Base-by-base conservation (phyloP, 2,329 filamentous ascomycete species). In the Sporothrix brunneoviolacea region DNA sequence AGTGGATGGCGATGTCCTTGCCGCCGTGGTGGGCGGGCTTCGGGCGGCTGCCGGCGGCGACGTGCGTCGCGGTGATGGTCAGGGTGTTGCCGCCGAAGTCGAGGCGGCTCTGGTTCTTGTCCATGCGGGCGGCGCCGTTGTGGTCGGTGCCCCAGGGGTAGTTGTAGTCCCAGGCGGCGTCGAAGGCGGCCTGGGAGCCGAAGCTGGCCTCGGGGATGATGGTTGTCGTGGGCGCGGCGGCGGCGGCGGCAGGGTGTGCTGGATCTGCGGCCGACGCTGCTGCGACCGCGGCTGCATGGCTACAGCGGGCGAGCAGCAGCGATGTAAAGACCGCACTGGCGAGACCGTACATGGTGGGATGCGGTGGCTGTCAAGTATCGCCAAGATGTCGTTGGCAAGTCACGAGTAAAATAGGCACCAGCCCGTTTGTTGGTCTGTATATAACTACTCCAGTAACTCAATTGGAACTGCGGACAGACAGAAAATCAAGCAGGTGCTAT, bases 71-170 rank as follows among this genome's bases (percentile, higher is more conserved):
- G 4, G 72, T 75, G 22, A 79, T 60, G 0, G 71, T 74, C 24
- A 78, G 58, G 21, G 66, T 66, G 32, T 71, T 70, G 33, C 61
- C 55, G 4, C 60, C 57, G 43, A 60, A 12, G 13, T 37, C 57
- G 39, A 77, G 65, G 4, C 60, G 55, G 41, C 77, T 70, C 35
- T 78, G 70, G 9, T 64, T 59, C 44, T 69, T 64, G 56, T 68
- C 61, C 77, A 80, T 81, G 32, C 75, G 74, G 0, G 77, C 76
- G 0, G 69, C 73, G 36, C 77, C 77, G 58, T 80, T 80, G 64
- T 80, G 77, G 57, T 76, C 72, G 16, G 68, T 73, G 19, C 77
- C 77, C 77, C 77, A 79, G 2, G 75, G 76, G 58, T 81, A 80
- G 55, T 75, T 70, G 62, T 76, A 75, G 48, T 61, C 62, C 65